Conservation (phyloP, 345 rosid species). For the Gossypium anomalum region DNA sequence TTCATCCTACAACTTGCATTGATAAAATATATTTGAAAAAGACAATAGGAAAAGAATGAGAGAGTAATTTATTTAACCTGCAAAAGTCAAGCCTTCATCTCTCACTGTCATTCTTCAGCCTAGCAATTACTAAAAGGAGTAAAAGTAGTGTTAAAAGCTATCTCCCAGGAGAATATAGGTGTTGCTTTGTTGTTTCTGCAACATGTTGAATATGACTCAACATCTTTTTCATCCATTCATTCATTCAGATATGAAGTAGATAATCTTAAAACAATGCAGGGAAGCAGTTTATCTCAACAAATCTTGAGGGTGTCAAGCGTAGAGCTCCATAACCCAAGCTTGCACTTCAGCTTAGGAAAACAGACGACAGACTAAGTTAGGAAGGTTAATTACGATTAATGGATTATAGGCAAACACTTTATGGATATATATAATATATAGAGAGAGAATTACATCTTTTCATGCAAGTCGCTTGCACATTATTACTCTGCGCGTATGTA, state of each 20-base stretch:
- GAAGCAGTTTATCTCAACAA: constrained; percentile 22
- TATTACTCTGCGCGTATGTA: not conserved
- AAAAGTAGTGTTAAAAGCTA: no score
- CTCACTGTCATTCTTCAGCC: no score
- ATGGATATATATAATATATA: not conserved
- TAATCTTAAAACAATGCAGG: constrained; percentile 21
- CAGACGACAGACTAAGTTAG: constrained; percentile 21
- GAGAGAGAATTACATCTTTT: not conserved
- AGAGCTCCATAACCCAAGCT: constrained; percentile 28
- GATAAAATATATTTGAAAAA: no score
- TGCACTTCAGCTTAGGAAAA: constrained; percentile 47
- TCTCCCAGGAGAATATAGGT: no score
- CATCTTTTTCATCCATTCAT: not conserved
- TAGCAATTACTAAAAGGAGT: no score
- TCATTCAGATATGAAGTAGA: not conserved
- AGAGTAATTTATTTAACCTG: no score
- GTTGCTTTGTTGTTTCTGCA: not conserved
- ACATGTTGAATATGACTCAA: not conserved
- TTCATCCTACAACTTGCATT: no score
- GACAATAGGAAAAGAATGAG: no score
- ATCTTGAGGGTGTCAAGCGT: constrained; percentile 7
- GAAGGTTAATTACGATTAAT: not conserved
- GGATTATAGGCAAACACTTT: not conserved
- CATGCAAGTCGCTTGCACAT: not conserved
- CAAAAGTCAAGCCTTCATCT: no score